Evolutionary conservation across 768 basidiomycete species (phyloP), one percentile per base, ranked within the genome.

Genomic region (Mycena floridula): DNA sequence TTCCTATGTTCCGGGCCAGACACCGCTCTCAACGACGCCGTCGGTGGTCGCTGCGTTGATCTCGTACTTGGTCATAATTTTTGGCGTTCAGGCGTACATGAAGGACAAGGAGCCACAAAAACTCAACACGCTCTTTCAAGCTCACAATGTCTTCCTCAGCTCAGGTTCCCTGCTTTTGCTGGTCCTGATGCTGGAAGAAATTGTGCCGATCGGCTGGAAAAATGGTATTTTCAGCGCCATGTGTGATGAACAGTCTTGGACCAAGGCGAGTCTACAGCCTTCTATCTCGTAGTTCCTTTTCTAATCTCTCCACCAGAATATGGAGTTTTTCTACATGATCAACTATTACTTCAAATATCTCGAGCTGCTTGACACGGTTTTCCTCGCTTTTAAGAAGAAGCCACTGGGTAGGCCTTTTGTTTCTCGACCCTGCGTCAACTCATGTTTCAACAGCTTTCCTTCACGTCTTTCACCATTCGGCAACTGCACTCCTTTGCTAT

Each of bases 331-430:
- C 72, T 98, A 99, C 72, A 92, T 98, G 75, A 74, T 97, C 73
- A 99, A 99, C 73, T 99, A 98, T 70, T 93, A 85, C 68, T 90
- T 96, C 80, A 97, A 97, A 64, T 98, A 97, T 65, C 69, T 96
- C 51, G 96, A 99, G 68, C 80, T 98, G 47, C 63, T 95, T 51
- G 96, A 98, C 72, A 99, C 96, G 12, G 79, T 97, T 53, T 99
- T 98, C 77, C 81, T 99, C 53, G 89, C 89, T 8, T 69, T 97
- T 56, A 99, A 98, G 81, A 99, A 98, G 77, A 98, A 98, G 67
- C 91, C 91, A 13, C 74, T 99, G 40, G 89, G 93, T 94, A 59
- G 49, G 82, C 66, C 20, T 37, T n/a, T 37, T 16, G 5, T 18
- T 23, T 45, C 18, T 36, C 23, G 30, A 44, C 32, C 26, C 27